Conservation (phyloP, 2,329 filamentous ascomycete genomes). For the Phyllosticta ampelicida region DNA sequence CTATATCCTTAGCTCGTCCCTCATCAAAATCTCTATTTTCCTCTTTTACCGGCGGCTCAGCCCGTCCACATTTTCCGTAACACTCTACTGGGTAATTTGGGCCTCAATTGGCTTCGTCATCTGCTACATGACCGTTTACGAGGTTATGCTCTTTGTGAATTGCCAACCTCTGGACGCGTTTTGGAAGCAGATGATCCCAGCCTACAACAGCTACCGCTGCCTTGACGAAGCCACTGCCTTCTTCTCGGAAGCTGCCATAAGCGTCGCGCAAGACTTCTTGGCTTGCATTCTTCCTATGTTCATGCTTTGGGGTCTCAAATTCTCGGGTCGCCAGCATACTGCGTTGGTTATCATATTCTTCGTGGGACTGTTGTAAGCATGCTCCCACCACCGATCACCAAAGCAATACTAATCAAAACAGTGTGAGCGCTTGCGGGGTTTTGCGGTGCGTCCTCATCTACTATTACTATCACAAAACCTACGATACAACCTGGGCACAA, state of each 20-base stretch:
- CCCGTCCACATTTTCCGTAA: conserved; percentile 14
- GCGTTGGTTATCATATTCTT: conserved; percentile 35
- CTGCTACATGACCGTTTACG: conserved; percentile 29
- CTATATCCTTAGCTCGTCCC: conserved; percentile 20
- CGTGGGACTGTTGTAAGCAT: conserved; percentile 31
- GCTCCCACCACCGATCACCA: neutral
- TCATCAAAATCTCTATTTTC: conserved; percentile 25
- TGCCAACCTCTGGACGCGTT: conserved; percentile 31
- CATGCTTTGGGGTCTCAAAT: conserved; percentile 34
- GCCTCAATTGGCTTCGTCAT: conserved; percentile 29
- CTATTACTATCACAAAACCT: conserved; percentile 23
- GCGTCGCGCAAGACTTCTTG: conserved; percentile 31
- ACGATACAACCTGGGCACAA: conserved; percentile 32
- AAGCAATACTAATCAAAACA: neutral
- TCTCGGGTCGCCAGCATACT: conserved; percentile 34
- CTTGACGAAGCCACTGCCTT: conserved; percentile 28
- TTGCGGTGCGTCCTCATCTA: conserved; percentile 30
- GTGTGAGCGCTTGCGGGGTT: conserved; percentile 22
- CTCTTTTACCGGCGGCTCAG: conserved; percentile 33
- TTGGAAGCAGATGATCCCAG: conserved; percentile 28
- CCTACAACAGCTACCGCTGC: conserved; percentile 25
- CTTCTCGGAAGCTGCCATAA: conserved; percentile 28
- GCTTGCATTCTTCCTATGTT: conserved; percentile 33
- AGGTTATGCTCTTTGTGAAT: conserved; percentile 24
- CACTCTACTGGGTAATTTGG: conserved; percentile 30